Evolutionary conservation across 345 rosid species (phyloP).

Genomic region (Bruguiera parviflora): DNA sequence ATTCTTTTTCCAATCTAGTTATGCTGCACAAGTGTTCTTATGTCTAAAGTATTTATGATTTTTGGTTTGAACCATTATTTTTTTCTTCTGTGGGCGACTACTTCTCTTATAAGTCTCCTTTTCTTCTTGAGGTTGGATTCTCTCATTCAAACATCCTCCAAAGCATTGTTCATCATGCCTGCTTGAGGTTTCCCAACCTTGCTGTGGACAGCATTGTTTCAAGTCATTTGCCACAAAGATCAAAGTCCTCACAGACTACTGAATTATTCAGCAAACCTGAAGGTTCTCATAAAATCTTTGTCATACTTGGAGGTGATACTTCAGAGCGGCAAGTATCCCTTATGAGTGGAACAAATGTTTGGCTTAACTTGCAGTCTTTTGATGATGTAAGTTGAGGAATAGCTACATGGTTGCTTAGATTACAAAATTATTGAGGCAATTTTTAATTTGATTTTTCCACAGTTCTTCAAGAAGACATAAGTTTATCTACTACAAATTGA

Average conservation of each 20-base stretch:
- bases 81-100: constrained; percentile 8
- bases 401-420: constrained; percentile 7
- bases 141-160: constrained; percentile 86
- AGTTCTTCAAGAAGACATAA: not conserved
- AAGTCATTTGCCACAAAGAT: constrained; percentile 34
- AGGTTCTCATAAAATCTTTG: constrained; percentile 55
- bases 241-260: constrained; percentile 23
- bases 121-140: constrained; percentile 78
- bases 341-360: constrained; percentile 93
- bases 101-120: constrained; percentile 7
- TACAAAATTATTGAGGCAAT: not conserved
- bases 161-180: constrained; percentile 64
- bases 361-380: constrained; percentile 85
- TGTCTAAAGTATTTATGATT: not conserved
- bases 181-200: constrained; percentile 75
- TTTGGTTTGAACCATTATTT: not conserved
- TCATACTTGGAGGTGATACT: constrained; percentile 86
- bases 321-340: constrained; percentile 98
- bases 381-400: constrained; percentile 57
- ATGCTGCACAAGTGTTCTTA: not conserved
- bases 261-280: constrained; percentile 29
- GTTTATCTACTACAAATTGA: too few relatives aligned
- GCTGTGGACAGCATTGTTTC: constrained; percentile 37
- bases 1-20: not conserved
- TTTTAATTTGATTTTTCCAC: not conserved